Conservation (phyloP, 2,329 filamentous ascomycete species). For the Grosmannia clavigera region DNA sequence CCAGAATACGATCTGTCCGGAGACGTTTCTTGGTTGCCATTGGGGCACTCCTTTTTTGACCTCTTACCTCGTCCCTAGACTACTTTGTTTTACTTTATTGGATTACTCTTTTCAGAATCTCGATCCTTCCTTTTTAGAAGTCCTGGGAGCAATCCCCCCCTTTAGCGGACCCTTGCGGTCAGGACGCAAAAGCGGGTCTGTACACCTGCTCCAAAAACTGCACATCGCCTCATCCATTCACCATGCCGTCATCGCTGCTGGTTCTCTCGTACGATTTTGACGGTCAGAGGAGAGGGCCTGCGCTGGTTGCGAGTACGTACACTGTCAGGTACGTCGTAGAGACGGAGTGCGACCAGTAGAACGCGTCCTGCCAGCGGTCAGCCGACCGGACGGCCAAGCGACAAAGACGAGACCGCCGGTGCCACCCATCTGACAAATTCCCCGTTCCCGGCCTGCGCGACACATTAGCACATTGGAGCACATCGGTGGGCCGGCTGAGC, state of each 20-base stretch:
- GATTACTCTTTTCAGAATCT: neutral
- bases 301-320: no score
- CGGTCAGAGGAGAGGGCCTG: no score
- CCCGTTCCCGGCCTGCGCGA: neutral
- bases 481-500: neutral
- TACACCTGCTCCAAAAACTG: neutral
- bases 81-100: neutral
- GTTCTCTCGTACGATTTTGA: neutral
- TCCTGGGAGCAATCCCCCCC: neutral
- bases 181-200: neutral
- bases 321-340: no score
- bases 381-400: neutral
- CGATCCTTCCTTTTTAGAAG: neutral
- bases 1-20: slow-evolving; percentile 5
- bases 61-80: neutral
- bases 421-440: neutral
- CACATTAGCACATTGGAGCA: neutral
- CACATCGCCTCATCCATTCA: neutral
- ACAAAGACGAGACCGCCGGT: neutral
- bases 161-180: slow-evolving; percentile 2
- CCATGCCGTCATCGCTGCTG: neutral
- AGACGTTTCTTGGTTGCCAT: no score
- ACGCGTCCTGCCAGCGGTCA: neutral
- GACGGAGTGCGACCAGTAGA: no score
- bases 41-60: neutral